Percentiles rank a stretch among this genome's conserved stretches.
phyloP scores from a whole-genome alignment of 1,284 basidiomycete genomes.

The Phellinidium pouzarii region DNA sequence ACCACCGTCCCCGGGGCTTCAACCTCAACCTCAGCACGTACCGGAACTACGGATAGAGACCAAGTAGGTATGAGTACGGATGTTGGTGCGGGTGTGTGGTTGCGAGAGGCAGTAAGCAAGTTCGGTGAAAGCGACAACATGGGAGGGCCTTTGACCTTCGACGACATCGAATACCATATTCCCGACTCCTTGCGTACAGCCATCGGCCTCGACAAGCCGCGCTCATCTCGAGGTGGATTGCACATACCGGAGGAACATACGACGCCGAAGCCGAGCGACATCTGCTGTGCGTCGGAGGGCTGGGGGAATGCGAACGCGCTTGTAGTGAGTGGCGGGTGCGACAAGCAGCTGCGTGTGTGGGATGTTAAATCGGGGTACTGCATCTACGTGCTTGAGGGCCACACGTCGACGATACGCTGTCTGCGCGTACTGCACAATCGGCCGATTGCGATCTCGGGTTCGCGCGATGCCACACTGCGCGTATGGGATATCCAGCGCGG shows the following conservation, averaged over 20 bases:
- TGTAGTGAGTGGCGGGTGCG: constrained; percentile 90
- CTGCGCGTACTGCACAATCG: constrained; percentile 83
- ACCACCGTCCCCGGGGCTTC: not conserved
- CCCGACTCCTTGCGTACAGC: constrained; percentile 29
- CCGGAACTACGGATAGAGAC: not conserved
- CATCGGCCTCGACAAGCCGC: constrained; percentile 29
- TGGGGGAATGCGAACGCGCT: constrained; percentile 64
- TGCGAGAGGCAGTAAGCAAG: constrained; percentile 11
- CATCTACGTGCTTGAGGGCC: constrained; percentile 76
- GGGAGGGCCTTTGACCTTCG: constrained; percentile 4
- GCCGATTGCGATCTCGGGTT: constrained; percentile 86
- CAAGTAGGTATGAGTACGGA: constrained; percentile 9
- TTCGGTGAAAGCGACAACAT: not conserved
- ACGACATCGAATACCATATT: constrained; percentile 25
- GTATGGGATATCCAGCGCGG: constrained; percentile 94
- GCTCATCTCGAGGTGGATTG: constrained; percentile 6
- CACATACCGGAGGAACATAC: constrained; percentile 24
- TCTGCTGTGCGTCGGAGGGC: constrained; percentile 58
- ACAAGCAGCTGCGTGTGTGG: constrained; percentile 88
- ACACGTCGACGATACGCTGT: constrained; percentile 89
- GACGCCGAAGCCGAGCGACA: constrained; percentile 45
- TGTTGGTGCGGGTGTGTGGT: constrained; percentile 14
- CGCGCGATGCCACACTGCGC: constrained; percentile 79
- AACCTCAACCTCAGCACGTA: not conserved
- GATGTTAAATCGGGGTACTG: constrained; percentile 83